Conservation (phyloP, 2,329 filamentous ascomycete genomes). For the Orbilia javanica region DNA sequence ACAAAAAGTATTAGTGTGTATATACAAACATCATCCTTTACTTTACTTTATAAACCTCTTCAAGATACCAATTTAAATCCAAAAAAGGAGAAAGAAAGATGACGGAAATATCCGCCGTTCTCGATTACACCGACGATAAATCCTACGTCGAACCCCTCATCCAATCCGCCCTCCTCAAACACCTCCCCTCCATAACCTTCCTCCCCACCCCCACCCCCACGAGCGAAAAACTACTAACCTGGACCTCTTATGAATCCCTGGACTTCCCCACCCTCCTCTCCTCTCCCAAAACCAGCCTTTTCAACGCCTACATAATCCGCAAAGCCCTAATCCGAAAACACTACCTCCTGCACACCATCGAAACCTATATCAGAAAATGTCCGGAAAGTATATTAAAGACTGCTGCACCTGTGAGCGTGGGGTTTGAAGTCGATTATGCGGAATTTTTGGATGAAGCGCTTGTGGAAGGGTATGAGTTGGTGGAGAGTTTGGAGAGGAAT, state of each 20-base stretch:
- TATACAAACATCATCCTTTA: conserved; percentile 38
- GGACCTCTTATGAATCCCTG: conserved; percentile 85
- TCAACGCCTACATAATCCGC: conserved; percentile 93
- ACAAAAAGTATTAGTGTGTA: background rate
- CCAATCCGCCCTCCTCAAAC: conserved; percentile 75
- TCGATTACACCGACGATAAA: conserved; percentile 82
- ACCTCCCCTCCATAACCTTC: conserved; percentile 66
- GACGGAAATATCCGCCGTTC: conserved; percentile 73
- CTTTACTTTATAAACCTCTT: background rate
- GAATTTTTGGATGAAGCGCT: conserved; percentile 96
- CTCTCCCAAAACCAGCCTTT: conserved; percentile 74
- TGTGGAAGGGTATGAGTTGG: conserved; percentile 87
- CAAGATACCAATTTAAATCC: background rate
- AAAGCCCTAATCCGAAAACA: conserved; percentile 98
- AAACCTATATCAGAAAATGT: conserved; percentile 87
- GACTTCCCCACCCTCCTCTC: conserved; percentile 81
- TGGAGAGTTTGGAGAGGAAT: conserved; percentile 81
- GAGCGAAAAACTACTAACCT: conserved; percentile 72
- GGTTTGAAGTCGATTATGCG: conserved; percentile 95
- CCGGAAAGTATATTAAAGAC: conserved; percentile 76
- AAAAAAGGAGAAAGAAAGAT: background rate
- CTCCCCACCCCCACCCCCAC: background rate
- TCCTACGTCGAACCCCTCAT: conserved; percentile 88
- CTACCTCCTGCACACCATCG: conserved; percentile 85
- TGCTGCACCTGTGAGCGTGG: conserved; percentile 81